phyloP scores from a whole-genome alignment of 306 rosid genomes.

The Cotoneaster glaucophyllus region DNA sequence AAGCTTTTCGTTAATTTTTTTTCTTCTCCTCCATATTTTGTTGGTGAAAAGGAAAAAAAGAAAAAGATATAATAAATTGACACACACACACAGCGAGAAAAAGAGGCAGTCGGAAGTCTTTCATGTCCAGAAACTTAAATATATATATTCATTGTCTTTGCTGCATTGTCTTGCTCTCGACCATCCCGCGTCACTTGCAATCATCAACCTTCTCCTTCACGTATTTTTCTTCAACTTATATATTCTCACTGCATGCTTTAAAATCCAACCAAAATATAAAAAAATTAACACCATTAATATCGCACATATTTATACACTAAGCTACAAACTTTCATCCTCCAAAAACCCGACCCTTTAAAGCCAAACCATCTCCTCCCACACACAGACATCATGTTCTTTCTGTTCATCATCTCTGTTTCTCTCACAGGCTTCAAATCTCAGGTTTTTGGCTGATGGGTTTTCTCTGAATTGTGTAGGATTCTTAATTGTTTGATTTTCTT shows the following conservation, averaged over 20 bases:
- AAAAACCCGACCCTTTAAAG: conserved; percentile 9
- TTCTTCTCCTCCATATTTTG: not conserved
- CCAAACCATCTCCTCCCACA: not conserved
- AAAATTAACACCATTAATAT: not conserved
- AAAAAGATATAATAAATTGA: not conserved
- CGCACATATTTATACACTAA: not conserved
- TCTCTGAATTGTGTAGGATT: conserved; percentile 21
- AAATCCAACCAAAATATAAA: conserved; percentile 21
- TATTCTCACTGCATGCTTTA: conserved; percentile 29
- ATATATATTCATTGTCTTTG: not conserved
- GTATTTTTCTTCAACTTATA: conserved; percentile 20
- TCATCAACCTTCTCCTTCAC: not conserved
- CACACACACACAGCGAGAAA: not conserved
- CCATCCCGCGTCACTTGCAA: conserved; percentile 5
- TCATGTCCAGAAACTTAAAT: conserved; percentile 6
- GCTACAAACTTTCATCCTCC: conserved; percentile 6
- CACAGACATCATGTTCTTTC: conserved; percentile 12
- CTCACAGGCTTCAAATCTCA: conserved; percentile 33
- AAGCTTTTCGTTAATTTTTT: no score
- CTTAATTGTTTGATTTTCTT: conserved; percentile 28
- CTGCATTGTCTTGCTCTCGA: conserved; percentile 18
- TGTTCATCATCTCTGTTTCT: conserved; percentile 20
- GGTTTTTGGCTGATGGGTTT: conserved; percentile 28
- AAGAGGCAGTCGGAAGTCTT: not conserved
- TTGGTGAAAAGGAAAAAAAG: not conserved